Percentiles rank a stretch among this genome's conserved stretches.
Evolutionary conservation across 345 rosid genomes (phyloP).

Genomic region (Cardiospermum halicacabum): DNA sequence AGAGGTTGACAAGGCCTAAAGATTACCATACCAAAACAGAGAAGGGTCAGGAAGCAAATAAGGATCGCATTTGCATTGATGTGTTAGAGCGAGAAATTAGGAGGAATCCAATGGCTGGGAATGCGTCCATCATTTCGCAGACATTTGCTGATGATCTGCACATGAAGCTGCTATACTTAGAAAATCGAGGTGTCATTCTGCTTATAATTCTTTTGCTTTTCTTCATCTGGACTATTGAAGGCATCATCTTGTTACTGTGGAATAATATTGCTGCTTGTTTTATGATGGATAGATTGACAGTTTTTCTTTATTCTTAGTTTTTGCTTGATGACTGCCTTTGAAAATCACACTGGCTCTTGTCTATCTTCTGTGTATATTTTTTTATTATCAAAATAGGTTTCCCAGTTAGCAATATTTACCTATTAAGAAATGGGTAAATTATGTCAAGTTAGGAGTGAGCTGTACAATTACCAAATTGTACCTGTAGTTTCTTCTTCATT

Average conservation of each 20-base stretch:
- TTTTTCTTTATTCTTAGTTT: not conserved
- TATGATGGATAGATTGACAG: not conserved
- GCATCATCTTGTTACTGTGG: not conserved
- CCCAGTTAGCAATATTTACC: not conserved
- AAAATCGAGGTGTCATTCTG: constrained; percentile 73
- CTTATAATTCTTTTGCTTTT: not conserved
- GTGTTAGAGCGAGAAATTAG: constrained; percentile 76
- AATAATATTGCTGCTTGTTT: not conserved
- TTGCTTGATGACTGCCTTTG: not conserved
- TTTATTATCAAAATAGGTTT: not conserved
- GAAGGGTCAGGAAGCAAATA: constrained; percentile 81
- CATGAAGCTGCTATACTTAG: constrained; percentile 83
- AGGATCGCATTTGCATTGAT: constrained; percentile 73
- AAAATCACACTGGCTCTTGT: not conserved
- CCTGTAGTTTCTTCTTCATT: not conserved
- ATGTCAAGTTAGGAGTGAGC: not conserved
- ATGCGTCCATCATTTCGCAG: constrained; percentile 43
- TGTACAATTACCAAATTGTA: no score
- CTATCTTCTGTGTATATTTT: not conserved
- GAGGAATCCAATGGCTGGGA: constrained; percentile 66
- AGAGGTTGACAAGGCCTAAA: constrained; percentile 79
- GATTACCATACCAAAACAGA: constrained; percentile 67
- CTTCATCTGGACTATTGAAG: constrained; percentile 2
- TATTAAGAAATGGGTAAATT: not conserved
- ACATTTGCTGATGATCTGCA: constrained; percentile 70